Conservation (phyloP, 225 moss, liverwort and hornwort genomes). For the Physcomitrellopsis africana region DNA sequence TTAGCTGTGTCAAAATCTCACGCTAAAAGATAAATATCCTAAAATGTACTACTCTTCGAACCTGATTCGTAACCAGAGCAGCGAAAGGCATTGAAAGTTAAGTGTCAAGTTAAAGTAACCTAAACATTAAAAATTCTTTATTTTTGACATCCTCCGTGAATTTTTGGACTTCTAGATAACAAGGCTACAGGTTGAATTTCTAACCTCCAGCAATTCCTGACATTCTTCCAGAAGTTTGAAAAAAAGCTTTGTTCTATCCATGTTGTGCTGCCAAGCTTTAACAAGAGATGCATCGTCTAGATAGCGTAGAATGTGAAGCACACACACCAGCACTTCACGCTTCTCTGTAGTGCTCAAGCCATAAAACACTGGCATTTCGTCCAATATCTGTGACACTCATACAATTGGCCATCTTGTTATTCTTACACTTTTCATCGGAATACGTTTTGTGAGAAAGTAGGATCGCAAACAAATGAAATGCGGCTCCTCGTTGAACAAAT, state of each 20-base stretch:
- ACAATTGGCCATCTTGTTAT: constrained; percentile 16
- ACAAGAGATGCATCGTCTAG: constrained; percentile 82
- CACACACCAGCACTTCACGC: constrained; percentile 90
- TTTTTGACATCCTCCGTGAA: not conserved
- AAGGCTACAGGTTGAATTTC: not conserved
- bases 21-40: constrained; percentile 10
- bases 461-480: not conserved
- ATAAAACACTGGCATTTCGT: constrained; percentile 96
- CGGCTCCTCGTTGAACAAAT: not conserved
- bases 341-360: constrained; percentile 74
- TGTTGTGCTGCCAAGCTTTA: constrained; percentile 95
- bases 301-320: constrained; percentile 85
- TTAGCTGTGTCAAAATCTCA: not conserved
- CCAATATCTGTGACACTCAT: constrained; percentile 71
- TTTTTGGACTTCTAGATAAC: constrained; percentile 12
- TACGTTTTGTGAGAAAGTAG: constrained; percentile 8
- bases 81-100: not conserved
- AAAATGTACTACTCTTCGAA: constrained; percentile 4
- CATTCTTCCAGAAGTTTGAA: constrained; percentile 97
- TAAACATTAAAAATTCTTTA: not conserved
- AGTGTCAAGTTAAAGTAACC: not conserved
- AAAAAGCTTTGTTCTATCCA: constrained; percentile 81
- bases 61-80: constrained; percentile 6
- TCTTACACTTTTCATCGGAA: constrained; percentile 18
- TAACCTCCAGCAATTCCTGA: constrained; percentile 88